Evolutionary conservation across 805 yeast species (phyloP).

Genomic region (Clavispora phyllophila): DNA sequence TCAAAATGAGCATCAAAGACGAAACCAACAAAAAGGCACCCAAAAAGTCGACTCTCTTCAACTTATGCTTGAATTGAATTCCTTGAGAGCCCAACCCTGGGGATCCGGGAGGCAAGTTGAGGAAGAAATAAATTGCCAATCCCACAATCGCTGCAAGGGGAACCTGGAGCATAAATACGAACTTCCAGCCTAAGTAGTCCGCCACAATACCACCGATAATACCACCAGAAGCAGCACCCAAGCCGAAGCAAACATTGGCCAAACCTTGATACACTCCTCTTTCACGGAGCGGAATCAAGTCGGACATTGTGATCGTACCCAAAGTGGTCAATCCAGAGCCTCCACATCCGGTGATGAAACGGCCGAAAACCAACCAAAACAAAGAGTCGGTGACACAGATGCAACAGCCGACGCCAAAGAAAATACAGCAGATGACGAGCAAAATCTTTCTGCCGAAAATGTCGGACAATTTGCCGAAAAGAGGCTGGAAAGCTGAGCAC

Average conservation of each 20-base stretch:
- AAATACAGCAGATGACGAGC: constrained; percentile 46
- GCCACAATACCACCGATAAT: constrained; percentile 50
- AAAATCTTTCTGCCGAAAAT: constrained; percentile 61
- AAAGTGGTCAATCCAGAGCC: constrained; percentile 85
- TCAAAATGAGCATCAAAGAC: constrained; percentile 53
- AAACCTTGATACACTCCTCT: constrained; percentile 83
- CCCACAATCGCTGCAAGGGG: constrained; percentile 42
- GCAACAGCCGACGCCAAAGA: constrained; percentile 53
- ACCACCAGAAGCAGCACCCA: constrained; percentile 54
- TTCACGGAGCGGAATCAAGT: constrained; percentile 67
- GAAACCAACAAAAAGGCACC: constrained; percentile 43
- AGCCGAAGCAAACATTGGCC: constrained; percentile 68
- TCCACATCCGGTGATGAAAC: constrained; percentile 80
- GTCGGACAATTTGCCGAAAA: constrained; percentile 67
- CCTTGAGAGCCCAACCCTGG: constrained; percentile 51
- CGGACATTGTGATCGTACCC: constrained; percentile 71
- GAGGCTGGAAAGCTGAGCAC: constrained; percentile 69
- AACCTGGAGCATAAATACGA: constrained; percentile 36
- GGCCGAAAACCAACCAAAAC: constrained; percentile 46
- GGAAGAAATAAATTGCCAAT: constrained; percentile 29
- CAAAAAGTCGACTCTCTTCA: constrained; percentile 42
- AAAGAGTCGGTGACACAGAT: constrained; percentile 52
- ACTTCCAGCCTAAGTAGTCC: constrained; percentile 50
- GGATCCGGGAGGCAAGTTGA: constrained; percentile 49
- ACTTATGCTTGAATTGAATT: constrained; percentile 40